A percentile compares a stretch with the other conserved stretches of the same genome.
phyloP scores from a whole-genome alignment of 2,329 filamentous ascomycete species.

The Metarhizium sp. region DNA sequence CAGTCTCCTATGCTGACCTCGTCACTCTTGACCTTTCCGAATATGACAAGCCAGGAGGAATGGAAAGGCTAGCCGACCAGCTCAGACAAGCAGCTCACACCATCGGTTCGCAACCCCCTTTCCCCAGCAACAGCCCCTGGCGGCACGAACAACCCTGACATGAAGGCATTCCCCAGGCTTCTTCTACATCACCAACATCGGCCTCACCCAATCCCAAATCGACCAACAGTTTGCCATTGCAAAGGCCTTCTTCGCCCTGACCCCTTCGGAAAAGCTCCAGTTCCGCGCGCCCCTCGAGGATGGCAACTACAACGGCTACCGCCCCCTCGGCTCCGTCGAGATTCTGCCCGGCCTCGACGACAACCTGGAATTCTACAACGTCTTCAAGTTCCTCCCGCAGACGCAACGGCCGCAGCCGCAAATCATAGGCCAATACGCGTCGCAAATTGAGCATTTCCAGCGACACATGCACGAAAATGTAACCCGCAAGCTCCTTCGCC shows the following conservation, averaged over 20 bases:
- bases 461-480: conserved; percentile 25
- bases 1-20: conserved; percentile 44
- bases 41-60: conserved; percentile 44
- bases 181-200: conserved; percentile 56
- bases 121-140: neutral
- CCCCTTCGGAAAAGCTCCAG: conserved; percentile 49
- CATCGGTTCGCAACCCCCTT: conserved; percentile 14
- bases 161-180: conserved; percentile 26
- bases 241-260: conserved; percentile 46
- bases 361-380: conserved; percentile 31
- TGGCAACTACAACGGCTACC: conserved; percentile 49
- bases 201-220: conserved; percentile 49
- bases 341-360: conserved; percentile 23
- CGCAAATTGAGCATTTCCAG: conserved; percentile 24
- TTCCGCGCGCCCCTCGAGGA: conserved; percentile 40
- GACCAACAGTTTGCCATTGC: conserved; percentile 53
- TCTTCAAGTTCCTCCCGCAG: conserved; percentile 29
- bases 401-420: conserved; percentile 21
- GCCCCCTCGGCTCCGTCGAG: conserved; percentile 32
- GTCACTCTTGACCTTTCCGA: conserved; percentile 46
- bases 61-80: conserved; percentile 42
- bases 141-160: neutral
- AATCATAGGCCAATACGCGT: conserved; percentile 20
- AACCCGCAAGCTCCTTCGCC: conserved; percentile 21
- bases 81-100: conserved; percentile 43